phyloP scores from a whole-genome alignment of 768 basidiomycete genomes.

The Plicaturopsis crispa region DNA sequence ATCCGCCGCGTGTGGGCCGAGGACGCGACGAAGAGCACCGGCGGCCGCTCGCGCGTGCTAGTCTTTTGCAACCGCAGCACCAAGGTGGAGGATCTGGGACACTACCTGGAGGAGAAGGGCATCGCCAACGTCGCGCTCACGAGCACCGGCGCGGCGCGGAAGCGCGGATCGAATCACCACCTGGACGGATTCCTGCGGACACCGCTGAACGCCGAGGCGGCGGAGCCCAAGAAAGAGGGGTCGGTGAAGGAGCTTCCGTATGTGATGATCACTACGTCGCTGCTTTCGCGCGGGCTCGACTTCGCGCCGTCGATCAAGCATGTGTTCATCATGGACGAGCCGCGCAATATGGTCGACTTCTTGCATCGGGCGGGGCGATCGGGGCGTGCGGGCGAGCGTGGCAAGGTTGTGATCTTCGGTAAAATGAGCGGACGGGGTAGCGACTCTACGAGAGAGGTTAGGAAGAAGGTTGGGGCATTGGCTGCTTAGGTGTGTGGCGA shows the following conservation, averaged over 20 bases:
- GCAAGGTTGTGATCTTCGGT: slow-evolving; percentile 72
- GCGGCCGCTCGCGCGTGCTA: slow-evolving; percentile 50
- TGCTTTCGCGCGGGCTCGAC: slow-evolving; percentile 86
- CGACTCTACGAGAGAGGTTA: slow-evolving; percentile 39
- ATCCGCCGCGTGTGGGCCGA: slow-evolving; percentile 70
- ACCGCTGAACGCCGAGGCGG: slow-evolving; percentile 1
- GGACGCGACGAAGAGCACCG: slow-evolving; percentile 31
- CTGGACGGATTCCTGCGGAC: slow-evolving; percentile 64
- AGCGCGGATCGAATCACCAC: slow-evolving; percentile 66
- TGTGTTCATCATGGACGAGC: slow-evolving; percentile 84
- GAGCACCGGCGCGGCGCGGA: slow-evolving; percentile 47
- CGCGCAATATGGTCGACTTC: slow-evolving; percentile 87
- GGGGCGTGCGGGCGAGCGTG: slow-evolving; percentile 63
- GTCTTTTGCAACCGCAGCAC: slow-evolving; percentile 78
- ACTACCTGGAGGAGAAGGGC: slow-evolving; percentile 50
- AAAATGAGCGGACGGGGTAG: slow-evolving; percentile 62
- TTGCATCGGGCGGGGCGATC: slow-evolving; percentile 85
- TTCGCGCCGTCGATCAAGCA: slow-evolving; percentile 73
- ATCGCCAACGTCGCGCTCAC: slow-evolving; percentile 63
- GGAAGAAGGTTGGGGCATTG: slow-evolving; percentile 40
- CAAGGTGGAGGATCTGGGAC: slow-evolving; percentile 56
- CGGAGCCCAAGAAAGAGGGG: slow-evolving; percentile 14
- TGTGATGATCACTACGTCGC: slow-evolving; percentile 83
- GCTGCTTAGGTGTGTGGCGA: slow-evolving; percentile 15
- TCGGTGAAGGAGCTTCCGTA: slow-evolving; percentile 33